Evolutionary conservation across 2,329 filamentous ascomycete genomes (phyloP).

Genomic region (Elsinoe australis): DNA sequence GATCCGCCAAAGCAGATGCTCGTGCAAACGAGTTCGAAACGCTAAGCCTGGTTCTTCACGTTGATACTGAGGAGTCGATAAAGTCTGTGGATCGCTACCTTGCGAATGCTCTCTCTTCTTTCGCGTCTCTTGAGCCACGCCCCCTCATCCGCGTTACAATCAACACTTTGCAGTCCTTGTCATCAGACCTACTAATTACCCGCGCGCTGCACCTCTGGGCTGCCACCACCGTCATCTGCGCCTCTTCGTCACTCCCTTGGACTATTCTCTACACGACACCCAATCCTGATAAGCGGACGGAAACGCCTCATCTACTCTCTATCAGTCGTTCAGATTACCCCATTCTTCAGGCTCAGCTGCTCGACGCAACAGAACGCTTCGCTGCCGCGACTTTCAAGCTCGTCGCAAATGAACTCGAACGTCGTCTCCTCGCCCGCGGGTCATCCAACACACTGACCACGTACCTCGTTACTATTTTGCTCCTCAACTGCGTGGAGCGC

Average conservation of each 20-base stretch:
- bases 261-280: constrained; percentile 41
- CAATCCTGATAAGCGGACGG: constrained; percentile 29
- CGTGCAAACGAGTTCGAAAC: neutral
- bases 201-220: constrained; percentile 41
- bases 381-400: constrained; percentile 46
- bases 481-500: constrained; percentile 53
- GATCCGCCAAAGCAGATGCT: constrained; percentile 33
- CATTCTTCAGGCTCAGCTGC: constrained; percentile 48
- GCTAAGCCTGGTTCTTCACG: neutral
- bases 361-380: constrained; percentile 49
- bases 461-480: constrained; percentile 51
- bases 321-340: constrained; percentile 28
- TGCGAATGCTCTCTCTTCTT: neutral
- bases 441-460: constrained; percentile 52
- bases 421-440: constrained; percentile 51
- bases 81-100: constrained; percentile 10
- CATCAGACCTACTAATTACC: constrained; percentile 9
- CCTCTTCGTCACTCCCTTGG: constrained; percentile 36
- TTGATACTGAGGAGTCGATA: constrained; percentile 10
- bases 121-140: neutral
- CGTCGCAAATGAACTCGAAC: constrained; percentile 54
- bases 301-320: constrained; percentile 25
- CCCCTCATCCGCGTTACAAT: neutral
- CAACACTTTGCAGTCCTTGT: neutral
- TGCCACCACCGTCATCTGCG: constrained; percentile 48